Percentiles rank a stretch among this genome's conserved stretches.
Evolutionary conservation across 108 stramenopile genomes (phyloP).

Genomic region (Aurantiochytrium sp.): DNA sequence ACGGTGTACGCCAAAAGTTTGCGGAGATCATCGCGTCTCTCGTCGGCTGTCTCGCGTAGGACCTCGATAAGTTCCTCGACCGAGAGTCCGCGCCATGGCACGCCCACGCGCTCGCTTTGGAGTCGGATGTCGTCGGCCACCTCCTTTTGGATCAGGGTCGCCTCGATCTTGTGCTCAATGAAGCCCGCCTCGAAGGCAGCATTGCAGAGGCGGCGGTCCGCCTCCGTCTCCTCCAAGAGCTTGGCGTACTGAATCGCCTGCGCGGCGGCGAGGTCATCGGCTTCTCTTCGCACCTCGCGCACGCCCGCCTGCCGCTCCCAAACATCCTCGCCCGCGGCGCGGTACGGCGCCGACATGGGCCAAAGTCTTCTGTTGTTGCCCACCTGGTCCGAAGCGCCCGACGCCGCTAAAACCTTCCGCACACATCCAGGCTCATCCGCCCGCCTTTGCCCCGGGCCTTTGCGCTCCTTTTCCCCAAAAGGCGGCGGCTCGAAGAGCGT

Average conservation of each 20-base stretch:
- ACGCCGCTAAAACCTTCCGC: no score
- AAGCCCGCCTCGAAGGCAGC: not conserved
- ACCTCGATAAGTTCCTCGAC: not conserved
- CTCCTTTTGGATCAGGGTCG: not conserved
- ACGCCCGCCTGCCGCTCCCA: not conserved
- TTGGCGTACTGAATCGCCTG: not conserved
- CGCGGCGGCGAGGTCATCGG: not conserved
- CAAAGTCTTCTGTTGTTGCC: no score
- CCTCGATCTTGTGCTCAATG: not conserved
- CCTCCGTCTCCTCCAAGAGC: not conserved
- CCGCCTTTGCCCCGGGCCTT: no score
- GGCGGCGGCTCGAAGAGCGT: no score
- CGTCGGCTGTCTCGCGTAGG: not conserved
- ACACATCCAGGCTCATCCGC: no score
- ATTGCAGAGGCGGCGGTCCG: slow-evolving; percentile 1
- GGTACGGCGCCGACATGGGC: not conserved
- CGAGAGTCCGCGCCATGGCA: not conserved
- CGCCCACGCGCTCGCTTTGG: not conserved
- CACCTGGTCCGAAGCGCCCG: no score
- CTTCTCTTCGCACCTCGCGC: not conserved
- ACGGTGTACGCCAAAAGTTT: not conserved
- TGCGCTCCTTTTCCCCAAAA: no score
- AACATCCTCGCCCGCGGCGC: not conserved
- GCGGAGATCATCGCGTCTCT: not conserved
- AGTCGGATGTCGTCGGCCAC: not conserved